Percentiles rank a stretch among this genome's conserved stretches.
Conservation (phyloP, 2,329 filamentous ascomycete genomes). For the Chaetomiaceae sp. region DNA sequence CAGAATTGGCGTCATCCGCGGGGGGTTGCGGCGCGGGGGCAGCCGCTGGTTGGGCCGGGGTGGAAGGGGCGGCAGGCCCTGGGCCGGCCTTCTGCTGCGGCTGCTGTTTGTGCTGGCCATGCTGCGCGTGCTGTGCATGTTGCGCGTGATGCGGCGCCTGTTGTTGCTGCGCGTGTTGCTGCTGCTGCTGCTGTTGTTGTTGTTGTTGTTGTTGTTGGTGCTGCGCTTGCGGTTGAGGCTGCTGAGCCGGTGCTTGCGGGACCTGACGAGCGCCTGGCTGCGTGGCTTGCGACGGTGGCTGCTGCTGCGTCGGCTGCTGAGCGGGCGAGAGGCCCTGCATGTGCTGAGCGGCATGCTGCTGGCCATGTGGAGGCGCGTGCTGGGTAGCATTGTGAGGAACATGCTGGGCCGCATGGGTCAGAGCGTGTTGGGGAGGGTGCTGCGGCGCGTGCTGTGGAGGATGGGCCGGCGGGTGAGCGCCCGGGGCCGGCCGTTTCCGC, state of each 20-base stretch:
- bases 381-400: slow-evolving; percentile 28
- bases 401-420: slow-evolving; percentile 21
- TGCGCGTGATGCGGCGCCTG: slow-evolving; percentile 11
- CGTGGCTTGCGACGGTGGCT: slow-evolving; percentile 14
- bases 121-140: slow-evolving; percentile 14
- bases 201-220: no score
- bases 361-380: slow-evolving; percentile 32
- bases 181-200: neutral
- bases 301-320: slow-evolving; percentile 24
- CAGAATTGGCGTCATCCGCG: slow-evolving; percentile 30
- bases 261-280: slow-evolving; percentile 15
- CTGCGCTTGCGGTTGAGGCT: no score
- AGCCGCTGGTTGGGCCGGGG: slow-evolving; percentile 32
- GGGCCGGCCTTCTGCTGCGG: slow-evolving; percentile 24
- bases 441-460: slow-evolving; percentile 28
- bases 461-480: slow-evolving; percentile 19
- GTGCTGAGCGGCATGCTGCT: slow-evolving; percentile 27
- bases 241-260: slow-evolving; percentile 7
- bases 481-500: slow-evolving; percentile 29
- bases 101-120: slow-evolving; percentile 25
- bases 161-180: slow-evolving; percentile 3
- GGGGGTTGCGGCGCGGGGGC: slow-evolving; percentile 25
- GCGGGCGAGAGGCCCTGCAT: slow-evolving; percentile 14
- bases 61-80: slow-evolving; percentile 25
- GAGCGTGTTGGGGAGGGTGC: slow-evolving; percentile 25